Evolutionary conservation across 75 land plant genomes (phyloP), one percentile per base, ranked within the genome.

Genomic region (Selaginella moellendorffii): DNA sequence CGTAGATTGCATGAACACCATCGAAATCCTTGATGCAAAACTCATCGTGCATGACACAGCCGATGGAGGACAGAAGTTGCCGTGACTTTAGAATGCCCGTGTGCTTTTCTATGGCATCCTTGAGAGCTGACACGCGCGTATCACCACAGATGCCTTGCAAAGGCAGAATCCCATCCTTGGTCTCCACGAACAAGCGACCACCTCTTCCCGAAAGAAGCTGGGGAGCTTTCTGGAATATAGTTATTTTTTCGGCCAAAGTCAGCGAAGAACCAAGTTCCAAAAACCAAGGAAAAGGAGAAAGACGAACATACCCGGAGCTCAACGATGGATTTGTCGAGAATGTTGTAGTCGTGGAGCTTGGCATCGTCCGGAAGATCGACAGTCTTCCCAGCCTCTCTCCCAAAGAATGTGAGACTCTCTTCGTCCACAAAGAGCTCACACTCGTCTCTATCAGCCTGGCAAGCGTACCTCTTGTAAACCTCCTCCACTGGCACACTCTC

Each of bases 41-140:
- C n/a, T 78, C 80, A 66, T 76, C 74, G 31, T 78, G 80, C 80
- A 78, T 78, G 28, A 78, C 66, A 27, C 80, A 70, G 12, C 80
- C 80, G 17, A 75, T 67, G 8, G 78, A 78, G 9, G 79, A 70
- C 17, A 78, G 52, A 2, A 78, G 69, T 54, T 78, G 80, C 31
- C 71, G 78, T 27, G 78, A 58, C 29, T 30, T 65, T 24, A 74
- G 80, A 29, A 78, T 66, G 30, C 78, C 79, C 2, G 80, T 75
- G 63, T 69, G 25, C 9, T 9, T 56, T 67, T 78, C 79, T 1
- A 78, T 52, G 10, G 20, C 36, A 28, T 54, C 63, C 69, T 78
- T 78, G 9, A 78, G 24, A 14, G 58, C 79, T 10, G 67, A 62
- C 25, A 78, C 61, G 20, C 54, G 69, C 29, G 80, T 71, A 1